A percentile compares a stretch with the other conserved stretches of the same genome.
Conservation (phyloP, 257 asterid species). For the Solanum sitiens region DNA sequence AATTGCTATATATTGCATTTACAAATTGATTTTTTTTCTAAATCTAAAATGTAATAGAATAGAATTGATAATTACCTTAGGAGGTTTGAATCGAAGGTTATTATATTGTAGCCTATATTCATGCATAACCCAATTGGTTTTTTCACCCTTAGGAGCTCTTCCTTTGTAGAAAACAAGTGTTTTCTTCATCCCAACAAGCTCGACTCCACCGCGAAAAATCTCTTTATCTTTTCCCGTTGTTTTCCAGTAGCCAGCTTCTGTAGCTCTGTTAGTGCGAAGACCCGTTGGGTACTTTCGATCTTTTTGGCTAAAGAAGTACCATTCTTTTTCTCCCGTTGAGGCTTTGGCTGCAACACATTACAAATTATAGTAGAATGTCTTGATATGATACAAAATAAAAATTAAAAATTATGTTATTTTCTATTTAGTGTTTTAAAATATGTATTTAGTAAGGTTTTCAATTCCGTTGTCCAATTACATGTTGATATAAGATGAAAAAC, state of each 20-base stretch:
- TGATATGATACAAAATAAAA: too few species aligned
- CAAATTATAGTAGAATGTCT: neutral
- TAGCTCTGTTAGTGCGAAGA: conserved; percentile 63
- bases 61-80: conserved; percentile 13
- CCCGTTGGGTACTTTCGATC: conserved; percentile 88
- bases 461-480: neutral
- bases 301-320: conserved; percentile 71
- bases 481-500: neutral
- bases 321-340: conserved; percentile 81
- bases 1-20: too few species aligned
- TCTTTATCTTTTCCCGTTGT: conserved; percentile 88
- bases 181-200: conserved; percentile 74
- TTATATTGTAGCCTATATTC: conserved; percentile 57
- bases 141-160: conserved; percentile 88
- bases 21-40: too few species aligned
- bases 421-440: neutral
- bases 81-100: conserved; percentile 38
- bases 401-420: neutral
- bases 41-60: too few species aligned
- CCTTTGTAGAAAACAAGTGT: conserved; percentile 76
- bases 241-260: conserved; percentile 83
- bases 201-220: conserved; percentile 35
- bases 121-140: conserved; percentile 90
- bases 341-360: conserved; percentile 43
- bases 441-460: too few species aligned